phyloP scores from a whole-genome alignment of 129 eudicot species.

The Flaveria brownii region DNA sequence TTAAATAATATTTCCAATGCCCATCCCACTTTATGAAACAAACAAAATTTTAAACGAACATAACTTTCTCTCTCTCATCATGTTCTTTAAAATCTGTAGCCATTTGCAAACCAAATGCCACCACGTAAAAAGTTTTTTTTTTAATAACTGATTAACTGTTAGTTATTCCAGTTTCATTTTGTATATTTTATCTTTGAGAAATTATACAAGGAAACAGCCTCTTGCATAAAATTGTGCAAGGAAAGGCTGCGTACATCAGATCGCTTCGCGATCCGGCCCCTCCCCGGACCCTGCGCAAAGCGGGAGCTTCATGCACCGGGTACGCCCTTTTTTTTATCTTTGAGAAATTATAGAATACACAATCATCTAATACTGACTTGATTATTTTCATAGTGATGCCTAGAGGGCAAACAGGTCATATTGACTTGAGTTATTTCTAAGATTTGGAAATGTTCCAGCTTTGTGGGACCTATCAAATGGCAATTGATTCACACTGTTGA shows the following conservation, averaged over 20 bases:
- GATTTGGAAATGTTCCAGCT: background rate
- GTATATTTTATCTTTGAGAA: slow-evolving; percentile 5
- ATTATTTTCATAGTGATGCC: background rate
- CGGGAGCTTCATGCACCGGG: too few relatives aligned
- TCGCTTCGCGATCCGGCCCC: too few relatives aligned
- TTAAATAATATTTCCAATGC: background rate
- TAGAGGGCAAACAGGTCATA: background rate
- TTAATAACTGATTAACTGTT: background rate
- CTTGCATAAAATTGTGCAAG: too few relatives aligned
- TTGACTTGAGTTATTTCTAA: background rate
- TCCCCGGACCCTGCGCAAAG: too few relatives aligned
- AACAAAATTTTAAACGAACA: background rate
- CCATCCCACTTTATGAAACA: background rate
- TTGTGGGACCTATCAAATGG: background rate
- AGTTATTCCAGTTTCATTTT: background rate
- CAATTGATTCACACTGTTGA: background rate
- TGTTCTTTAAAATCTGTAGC: background rate
- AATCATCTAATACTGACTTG: background rate
- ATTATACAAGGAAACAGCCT: too few relatives aligned
- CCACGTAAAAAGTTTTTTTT: background rate
- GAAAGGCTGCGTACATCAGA: too few relatives aligned
- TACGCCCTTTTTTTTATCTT: too few relatives aligned
- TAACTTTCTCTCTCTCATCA: background rate
- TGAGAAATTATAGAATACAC: background rate
- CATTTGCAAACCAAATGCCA: background rate